Percentiles rank a stretch among this genome's conserved stretches.
Evolutionary conservation across 108 stramenopile species (phyloP).

Genomic region (Epipyxis sp.): DNA sequence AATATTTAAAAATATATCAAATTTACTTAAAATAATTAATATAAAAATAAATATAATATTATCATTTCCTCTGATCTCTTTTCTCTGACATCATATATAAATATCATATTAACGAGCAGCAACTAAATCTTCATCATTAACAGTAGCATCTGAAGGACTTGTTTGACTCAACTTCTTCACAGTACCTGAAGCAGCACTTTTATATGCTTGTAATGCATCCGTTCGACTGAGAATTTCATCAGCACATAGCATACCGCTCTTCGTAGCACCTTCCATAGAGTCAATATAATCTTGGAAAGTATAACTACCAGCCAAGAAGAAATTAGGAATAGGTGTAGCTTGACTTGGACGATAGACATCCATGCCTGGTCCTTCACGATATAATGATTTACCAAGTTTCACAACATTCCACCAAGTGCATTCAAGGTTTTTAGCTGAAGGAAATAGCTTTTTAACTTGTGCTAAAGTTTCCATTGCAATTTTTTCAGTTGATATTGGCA

Average conservation of each 20-base stretch:
- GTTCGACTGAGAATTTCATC: constrained; percentile 85
- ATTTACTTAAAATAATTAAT: no score
- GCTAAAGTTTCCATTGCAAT: constrained; percentile 46
- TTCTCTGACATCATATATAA: no score
- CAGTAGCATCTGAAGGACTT: no score
- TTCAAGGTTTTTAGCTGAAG: constrained; percentile 78
- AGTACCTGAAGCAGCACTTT: no score
- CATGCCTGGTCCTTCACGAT: constrained; percentile 88
- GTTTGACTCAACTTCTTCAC: no score
- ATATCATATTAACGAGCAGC: no score
- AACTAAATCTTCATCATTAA: no score
- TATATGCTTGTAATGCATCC: constrained; percentile 58
- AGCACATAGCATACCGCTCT: constrained; percentile 84
- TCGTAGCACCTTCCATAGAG: constrained; percentile 94
- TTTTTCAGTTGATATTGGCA: constrained; percentile 49
- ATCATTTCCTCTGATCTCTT: no score
- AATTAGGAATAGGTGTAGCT: constrained; percentile 88
- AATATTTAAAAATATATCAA: no score
- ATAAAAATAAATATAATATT: no score
- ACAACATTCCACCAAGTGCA: constrained; percentile 92
- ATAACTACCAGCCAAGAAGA: constrained; percentile 92
- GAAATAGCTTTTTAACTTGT: constrained; percentile 69
- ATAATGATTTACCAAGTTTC: constrained; percentile 82
- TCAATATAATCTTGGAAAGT: constrained; percentile 91
- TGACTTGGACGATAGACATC: constrained; percentile 87